These are phyloP conservation scores for Neofusicoccum kwambonambiense DNA, from an alignment of 2,329 filamentous ascomycete species.

Conservation along the genomic window DNA sequence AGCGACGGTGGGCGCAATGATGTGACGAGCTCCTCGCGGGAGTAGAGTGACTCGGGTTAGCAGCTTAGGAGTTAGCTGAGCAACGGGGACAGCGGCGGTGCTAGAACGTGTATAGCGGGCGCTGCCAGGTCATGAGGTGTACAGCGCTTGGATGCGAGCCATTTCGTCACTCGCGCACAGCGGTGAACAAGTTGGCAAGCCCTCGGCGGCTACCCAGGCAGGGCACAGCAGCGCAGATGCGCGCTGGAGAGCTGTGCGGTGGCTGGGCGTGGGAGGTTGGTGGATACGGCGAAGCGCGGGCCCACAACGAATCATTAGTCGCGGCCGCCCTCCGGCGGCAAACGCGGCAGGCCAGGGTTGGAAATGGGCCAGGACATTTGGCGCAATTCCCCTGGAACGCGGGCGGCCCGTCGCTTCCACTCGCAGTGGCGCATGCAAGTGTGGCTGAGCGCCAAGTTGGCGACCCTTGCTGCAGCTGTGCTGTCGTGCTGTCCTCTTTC, in stretches of 20 bases:
- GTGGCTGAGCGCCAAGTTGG: slow-evolving; percentile 6
- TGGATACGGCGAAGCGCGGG: background rate
- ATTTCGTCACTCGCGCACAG: slow-evolving; percentile 10
- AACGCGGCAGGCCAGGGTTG: background rate
- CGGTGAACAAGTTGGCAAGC: slow-evolving; percentile 12
- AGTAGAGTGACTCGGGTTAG: background rate
- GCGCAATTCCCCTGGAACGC: background rate
- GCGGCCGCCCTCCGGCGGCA: background rate
- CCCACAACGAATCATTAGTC: slow-evolving; percentile 4
- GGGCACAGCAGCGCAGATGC: slow-evolving; percentile 5
- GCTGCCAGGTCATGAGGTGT: background rate
- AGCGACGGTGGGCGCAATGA: slow-evolving; percentile 21
- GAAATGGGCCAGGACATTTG: background rate
- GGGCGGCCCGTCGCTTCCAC: background rate
- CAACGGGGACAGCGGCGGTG: background rate
- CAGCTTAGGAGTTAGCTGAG: slow-evolving; percentile 4
- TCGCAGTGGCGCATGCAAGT: background rate
- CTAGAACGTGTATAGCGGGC: background rate
- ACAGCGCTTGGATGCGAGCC: background rate
- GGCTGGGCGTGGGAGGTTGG: background rate
- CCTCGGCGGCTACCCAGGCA: slow-evolving; percentile 2
- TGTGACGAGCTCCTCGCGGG: slow-evolving; percentile 24
- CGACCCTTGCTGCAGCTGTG: background rate
- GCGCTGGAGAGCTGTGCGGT: slow-evolving; percentile 9
- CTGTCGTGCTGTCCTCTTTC: slow-evolving; percentile 16